These are phyloP conservation scores for Candida tibetensis DNA, from an alignment of 805 yeast species.

Conservation along the genomic window DNA sequence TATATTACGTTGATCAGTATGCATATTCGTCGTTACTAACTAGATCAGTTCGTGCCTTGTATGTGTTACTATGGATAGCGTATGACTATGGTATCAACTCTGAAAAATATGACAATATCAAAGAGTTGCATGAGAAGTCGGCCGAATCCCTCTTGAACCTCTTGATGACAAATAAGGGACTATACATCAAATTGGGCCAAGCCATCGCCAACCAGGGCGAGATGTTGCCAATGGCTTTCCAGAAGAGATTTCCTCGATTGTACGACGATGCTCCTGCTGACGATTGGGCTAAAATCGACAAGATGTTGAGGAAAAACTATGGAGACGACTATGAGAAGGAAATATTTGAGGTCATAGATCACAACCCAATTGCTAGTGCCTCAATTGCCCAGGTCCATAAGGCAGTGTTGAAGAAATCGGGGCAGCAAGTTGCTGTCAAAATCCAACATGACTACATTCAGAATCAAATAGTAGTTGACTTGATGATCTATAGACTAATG, in stretches of 20 bases:
- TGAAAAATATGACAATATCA: constrained; percentile 35
- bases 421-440: constrained; percentile 60
- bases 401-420: constrained; percentile 42
- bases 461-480: constrained; percentile 59
- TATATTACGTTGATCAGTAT: constrained; percentile 34
- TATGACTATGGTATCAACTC: constrained; percentile 53
- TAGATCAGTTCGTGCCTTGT: constrained; percentile 53
- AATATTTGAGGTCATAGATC: constrained; percentile 47
- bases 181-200: constrained; percentile 77
- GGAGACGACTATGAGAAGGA: constrained; percentile 41
- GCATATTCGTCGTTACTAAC: constrained; percentile 48
- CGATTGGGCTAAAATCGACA: constrained; percentile 46
- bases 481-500: constrained; percentile 52
- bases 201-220: constrained; percentile 73
- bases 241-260: constrained; percentile 51
- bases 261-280: constrained; percentile 71
- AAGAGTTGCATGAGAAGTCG: constrained; percentile 55
- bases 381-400: constrained; percentile 70
- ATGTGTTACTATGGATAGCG: constrained; percentile 49
- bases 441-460: constrained; percentile 63
- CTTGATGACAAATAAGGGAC: constrained; percentile 36
- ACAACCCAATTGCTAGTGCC: constrained; percentile 68
- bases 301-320: constrained; percentile 35
- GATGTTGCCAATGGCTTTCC: constrained; percentile 64
- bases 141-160: constrained; percentile 39